These are phyloP conservation scores for Beta corolliflora DNA, from an alignment of 179 eudicot genomes.

Conservation along the genomic window DNA sequence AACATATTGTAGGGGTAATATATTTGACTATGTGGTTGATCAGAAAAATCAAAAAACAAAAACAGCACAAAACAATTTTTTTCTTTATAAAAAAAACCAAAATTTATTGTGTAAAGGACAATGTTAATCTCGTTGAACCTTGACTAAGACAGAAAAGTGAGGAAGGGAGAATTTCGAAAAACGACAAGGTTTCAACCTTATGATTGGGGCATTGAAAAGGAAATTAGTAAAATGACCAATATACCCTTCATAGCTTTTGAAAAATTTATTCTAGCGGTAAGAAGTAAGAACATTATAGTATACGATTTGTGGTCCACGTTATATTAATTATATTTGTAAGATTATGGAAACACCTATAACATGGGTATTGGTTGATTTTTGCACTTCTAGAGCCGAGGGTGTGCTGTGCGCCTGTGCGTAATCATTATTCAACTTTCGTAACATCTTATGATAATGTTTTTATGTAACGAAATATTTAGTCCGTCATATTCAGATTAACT, in stretches of 20 bases:
- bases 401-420: neutral
- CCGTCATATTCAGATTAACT: no score
- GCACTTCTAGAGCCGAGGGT: neutral
- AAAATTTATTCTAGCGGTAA: neutral
- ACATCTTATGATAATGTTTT: neutral
- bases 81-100: neutral
- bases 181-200: slow-evolving; percentile 23
- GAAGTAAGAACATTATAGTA: neutral
- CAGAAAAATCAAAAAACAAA: no score
- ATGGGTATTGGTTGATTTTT: neutral
- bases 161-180: neutral
- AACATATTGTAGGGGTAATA: neutral
- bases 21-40: neutral
- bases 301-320: slow-evolving; percentile 5
- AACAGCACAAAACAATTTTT: neutral
- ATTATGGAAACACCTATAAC: neutral
- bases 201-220: slow-evolving; percentile 6
- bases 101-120: slow-evolving; percentile 4
- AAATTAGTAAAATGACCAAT: neutral
- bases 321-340: neutral
- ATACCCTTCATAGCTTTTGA: neutral
- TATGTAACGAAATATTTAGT: no score
- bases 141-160: slow-evolving; percentile 2
- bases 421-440: neutral
- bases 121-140: neutral